A percentile compares a stretch with the other conserved stretches of the same genome.
Conservation (phyloP, 2,329 filamentous ascomycete species). For the Microcyclospora pomicola region DNA sequence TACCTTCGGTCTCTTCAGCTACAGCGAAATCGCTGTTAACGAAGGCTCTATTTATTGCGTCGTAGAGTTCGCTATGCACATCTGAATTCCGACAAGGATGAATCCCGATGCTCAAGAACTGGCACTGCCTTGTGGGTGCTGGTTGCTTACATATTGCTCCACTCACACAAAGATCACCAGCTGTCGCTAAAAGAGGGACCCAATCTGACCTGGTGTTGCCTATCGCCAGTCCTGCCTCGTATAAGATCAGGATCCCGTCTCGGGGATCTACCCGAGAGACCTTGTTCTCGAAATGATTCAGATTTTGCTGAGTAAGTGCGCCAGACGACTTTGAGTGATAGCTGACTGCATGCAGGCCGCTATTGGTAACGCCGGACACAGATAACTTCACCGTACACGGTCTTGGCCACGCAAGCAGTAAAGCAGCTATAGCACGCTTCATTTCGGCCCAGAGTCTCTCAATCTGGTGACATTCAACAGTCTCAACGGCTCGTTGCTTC, state of each 20-base stretch:
- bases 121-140: conserved; percentile 54
- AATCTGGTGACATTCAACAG: conserved; percentile 36
- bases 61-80: conserved; percentile 54
- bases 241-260: conserved; percentile 40
- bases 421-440: conserved; percentile 42
- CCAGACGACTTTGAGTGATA: conserved; percentile 7
- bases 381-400: conserved; percentile 45
- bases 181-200: conserved; percentile 56
- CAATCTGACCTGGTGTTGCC: conserved; percentile 43
- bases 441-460: conserved; percentile 54
- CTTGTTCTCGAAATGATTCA: conserved; percentile 12
- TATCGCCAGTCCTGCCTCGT: conserved; percentile 52
- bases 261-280: conserved; percentile 11
- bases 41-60: conserved; percentile 68
- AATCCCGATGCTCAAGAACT: conserved; percentile 72
- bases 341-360: conserved; percentile 8
- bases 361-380: conserved; percentile 30
- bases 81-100: conserved; percentile 45
- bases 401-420: conserved; percentile 57
- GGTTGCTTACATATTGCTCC: conserved; percentile 61
- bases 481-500: conserved; percentile 54
- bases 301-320: conserved; percentile 16
- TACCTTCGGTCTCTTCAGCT: conserved; percentile 31
- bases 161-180: conserved; percentile 45
- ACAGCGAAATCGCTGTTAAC: conserved; percentile 61